A percentile compares a stretch with the other conserved stretches of the same genome.
Conservation (phyloP, 768 basidiomycete species). For the Rubroboletus pulcherrimus region DNA sequence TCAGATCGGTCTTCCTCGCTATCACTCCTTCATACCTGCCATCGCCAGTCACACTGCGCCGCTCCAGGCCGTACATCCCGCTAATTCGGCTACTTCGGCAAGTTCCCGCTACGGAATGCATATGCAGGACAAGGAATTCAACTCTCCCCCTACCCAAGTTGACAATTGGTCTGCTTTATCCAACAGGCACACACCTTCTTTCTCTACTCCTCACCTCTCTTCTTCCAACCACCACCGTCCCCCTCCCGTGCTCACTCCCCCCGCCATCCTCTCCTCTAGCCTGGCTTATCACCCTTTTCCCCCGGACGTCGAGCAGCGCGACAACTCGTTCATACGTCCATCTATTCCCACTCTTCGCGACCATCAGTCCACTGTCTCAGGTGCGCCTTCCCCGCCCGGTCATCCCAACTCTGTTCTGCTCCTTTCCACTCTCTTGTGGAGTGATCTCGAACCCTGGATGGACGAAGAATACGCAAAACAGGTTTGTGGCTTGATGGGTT, state of each 20-base stretch:
- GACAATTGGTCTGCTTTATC: slow-evolving; percentile 33
- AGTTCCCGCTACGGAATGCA: slow-evolving; percentile 35
- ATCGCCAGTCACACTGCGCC: slow-evolving; percentile 3
- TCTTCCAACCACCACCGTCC: slow-evolving; percentile 47
- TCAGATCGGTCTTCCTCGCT: slow-evolving; percentile 11
- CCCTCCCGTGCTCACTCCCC: slow-evolving; percentile 29
- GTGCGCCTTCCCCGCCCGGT: slow-evolving; percentile 22
- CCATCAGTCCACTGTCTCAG: slow-evolving; percentile 12
- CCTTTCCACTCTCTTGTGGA: slow-evolving; percentile 77
- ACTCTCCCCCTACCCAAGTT: slow-evolving; percentile 14
- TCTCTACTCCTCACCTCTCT: slow-evolving; percentile 26
- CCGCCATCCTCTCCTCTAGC: slow-evolving; percentile 21
- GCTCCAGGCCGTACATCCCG: slow-evolving; percentile 11
- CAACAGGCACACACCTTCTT: slow-evolving; percentile 33
- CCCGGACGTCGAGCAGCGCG: slow-evolving; percentile 23
- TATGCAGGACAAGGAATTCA: slow-evolving; percentile 37
- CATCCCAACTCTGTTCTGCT: slow-evolving; percentile 31
- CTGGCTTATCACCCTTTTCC: slow-evolving; percentile 16
- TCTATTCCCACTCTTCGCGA: slow-evolving; percentile 16
- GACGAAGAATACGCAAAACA: slow-evolving; percentile 92
- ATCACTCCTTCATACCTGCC: slow-evolving; percentile 13
- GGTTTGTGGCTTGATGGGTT: slow-evolving; percentile 81
- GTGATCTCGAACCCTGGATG: slow-evolving; percentile 94
- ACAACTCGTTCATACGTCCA: slow-evolving; percentile 12
- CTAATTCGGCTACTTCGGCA: slow-evolving; percentile 27